Evolutionary conservation across 108 stramenopile genomes (phyloP).

Genomic region (Epithemia pelagica): DNA sequence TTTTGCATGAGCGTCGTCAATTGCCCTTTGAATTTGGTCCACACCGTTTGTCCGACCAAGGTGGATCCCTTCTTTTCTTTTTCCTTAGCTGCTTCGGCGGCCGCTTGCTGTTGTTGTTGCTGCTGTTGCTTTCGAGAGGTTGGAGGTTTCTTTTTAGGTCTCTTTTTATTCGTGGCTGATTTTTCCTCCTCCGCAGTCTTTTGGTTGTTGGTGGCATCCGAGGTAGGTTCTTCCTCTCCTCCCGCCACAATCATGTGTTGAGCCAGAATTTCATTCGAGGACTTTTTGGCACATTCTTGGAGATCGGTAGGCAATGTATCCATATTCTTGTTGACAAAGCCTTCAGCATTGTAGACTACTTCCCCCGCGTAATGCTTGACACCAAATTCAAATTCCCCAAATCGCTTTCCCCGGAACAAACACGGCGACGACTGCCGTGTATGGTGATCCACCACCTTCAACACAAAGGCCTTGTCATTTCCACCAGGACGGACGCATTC

Average conservation of each 20-base stretch:
- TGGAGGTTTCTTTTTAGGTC: slow-evolving; percentile 5
- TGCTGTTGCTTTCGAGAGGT: not conserved
- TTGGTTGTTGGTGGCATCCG: slow-evolving; percentile 12
- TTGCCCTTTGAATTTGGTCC: slow-evolving; percentile 77
- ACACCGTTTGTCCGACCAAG: slow-evolving; percentile 57
- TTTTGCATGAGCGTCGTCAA: slow-evolving; percentile 58
- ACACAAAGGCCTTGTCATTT: slow-evolving; percentile 73
- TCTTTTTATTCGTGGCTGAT: not conserved
- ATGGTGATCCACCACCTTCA: slow-evolving; percentile 40
- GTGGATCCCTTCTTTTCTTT: slow-evolving; percentile 22
- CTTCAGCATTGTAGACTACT: slow-evolving; percentile 81
- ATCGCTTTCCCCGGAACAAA: slow-evolving; percentile 51
- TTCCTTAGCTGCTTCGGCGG: slow-evolving; percentile 22
- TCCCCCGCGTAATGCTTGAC: slow-evolving; percentile 93
- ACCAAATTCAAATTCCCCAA: slow-evolving; percentile 68
- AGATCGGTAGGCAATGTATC: slow-evolving; percentile 80
- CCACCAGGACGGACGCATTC: slow-evolving; percentile 93
- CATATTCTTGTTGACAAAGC: slow-evolving; percentile 84
- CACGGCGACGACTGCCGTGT: slow-evolving; percentile 53
- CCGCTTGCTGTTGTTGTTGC: not conserved
- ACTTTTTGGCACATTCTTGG: slow-evolving; percentile 49
- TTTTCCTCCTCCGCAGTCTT: not conserved
- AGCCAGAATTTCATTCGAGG: slow-evolving; percentile 51
- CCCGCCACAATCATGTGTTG: slow-evolving; percentile 12
- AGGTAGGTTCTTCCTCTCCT: slow-evolving; percentile 6